Evolutionary conservation across 805 yeast species (phyloP).

Genomic region (Wickerhamiella nectarea): DNA sequence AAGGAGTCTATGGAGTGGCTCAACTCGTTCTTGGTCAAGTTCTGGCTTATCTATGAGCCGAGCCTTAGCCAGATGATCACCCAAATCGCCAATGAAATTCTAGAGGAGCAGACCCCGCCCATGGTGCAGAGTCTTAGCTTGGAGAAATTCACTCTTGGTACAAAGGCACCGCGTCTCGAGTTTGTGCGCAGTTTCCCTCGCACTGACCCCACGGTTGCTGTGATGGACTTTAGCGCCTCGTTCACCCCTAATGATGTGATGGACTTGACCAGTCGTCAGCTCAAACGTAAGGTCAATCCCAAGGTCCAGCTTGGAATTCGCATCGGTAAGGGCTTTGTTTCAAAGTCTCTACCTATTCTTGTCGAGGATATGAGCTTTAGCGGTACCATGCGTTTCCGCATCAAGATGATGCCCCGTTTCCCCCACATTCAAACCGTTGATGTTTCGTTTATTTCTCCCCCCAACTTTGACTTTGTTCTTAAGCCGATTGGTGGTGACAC

Average conservation of each 20-base stretch:
- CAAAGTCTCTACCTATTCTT: slow-evolving; percentile 54
- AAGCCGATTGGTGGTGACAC: slow-evolving; percentile 69
- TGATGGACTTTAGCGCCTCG: slow-evolving; percentile 94
- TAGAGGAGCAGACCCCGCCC: slow-evolving; percentile 73
- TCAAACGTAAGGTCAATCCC: slow-evolving; percentile 74
- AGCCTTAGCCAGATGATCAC: slow-evolving; percentile 72
- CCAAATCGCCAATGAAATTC: slow-evolving; percentile 69
- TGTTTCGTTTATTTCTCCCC: slow-evolving; percentile 72
- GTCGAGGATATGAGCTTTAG: slow-evolving; percentile 69
- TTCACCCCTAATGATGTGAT: slow-evolving; percentile 83
- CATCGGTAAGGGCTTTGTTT: slow-evolving; percentile 59
- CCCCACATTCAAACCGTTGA: slow-evolving; percentile 91
- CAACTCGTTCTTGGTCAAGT: slow-evolving; percentile 74
- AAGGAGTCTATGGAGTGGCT: slow-evolving; percentile 94
- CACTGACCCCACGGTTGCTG: slow-evolving; percentile 84
- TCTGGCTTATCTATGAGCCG: slow-evolving; percentile 88
- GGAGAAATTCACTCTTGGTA: slow-evolving; percentile 80
- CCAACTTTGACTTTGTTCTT: slow-evolving; percentile 73
- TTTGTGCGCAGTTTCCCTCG: slow-evolving; percentile 77
- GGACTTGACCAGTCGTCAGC: slow-evolving; percentile 74
- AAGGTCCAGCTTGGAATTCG: slow-evolving; percentile 61
- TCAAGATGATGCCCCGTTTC: slow-evolving; percentile 78
- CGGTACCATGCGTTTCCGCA: slow-evolving; percentile 61
- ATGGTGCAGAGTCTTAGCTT: slow-evolving; percentile 76
- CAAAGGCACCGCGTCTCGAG: slow-evolving; percentile 91